These are phyloP conservation scores for Cryptosporidium sp. DNA, from an alignment of 169 alveolate genomes.

Conservation along the genomic window DNA sequence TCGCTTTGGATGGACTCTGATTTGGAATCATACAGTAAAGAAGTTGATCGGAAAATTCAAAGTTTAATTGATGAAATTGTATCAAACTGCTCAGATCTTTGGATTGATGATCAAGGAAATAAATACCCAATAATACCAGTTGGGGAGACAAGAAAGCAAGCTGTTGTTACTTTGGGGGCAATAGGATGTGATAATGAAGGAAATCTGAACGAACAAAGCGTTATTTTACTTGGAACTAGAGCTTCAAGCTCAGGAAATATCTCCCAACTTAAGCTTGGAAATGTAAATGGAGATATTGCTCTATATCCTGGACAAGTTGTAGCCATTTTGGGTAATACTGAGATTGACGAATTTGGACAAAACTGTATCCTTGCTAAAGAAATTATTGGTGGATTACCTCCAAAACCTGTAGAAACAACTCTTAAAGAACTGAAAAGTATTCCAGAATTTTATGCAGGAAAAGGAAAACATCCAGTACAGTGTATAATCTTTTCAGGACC, in stretches of 20 bases:
- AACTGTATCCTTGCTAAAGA: slow-evolving; percentile 52
- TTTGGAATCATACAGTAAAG: slow-evolving; percentile 39
- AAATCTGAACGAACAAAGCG: slow-evolving; percentile 43
- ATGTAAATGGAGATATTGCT: slow-evolving; percentile 14
- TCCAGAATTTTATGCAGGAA: slow-evolving; percentile 9
- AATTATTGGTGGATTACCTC: slow-evolving; percentile 71
- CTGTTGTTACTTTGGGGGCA: slow-evolving; percentile 32
- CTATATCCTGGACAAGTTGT: slow-evolving; percentile 71
- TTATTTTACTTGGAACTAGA: slow-evolving; percentile 46
- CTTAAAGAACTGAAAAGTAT: slow-evolving; percentile 12
- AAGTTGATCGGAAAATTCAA: slow-evolving; percentile 43
- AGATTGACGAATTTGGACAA: slow-evolving; percentile 54
- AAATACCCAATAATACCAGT: slow-evolving; percentile 61
- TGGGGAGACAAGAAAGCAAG: slow-evolving; percentile 63
- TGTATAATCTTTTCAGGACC: slow-evolving; percentile 69
- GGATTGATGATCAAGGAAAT: slow-evolving; percentile 65
- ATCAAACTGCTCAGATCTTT: slow-evolving; percentile 30
- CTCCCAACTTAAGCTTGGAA: slow-evolving; percentile 15
- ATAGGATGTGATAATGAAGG: slow-evolving; percentile 73
- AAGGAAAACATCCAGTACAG: slow-evolving; percentile 61
- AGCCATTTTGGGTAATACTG: slow-evolving; percentile 56
- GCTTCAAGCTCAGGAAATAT: slow-evolving; percentile 35
- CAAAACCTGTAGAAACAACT: not conserved
- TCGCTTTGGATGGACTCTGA: slow-evolving; percentile 68
- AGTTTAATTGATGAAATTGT: slow-evolving; percentile 45